Evolutionary conservation across 495 filamentous ascomycete species (phyloP).

Genomic region (Penicillium arizonense): DNA sequence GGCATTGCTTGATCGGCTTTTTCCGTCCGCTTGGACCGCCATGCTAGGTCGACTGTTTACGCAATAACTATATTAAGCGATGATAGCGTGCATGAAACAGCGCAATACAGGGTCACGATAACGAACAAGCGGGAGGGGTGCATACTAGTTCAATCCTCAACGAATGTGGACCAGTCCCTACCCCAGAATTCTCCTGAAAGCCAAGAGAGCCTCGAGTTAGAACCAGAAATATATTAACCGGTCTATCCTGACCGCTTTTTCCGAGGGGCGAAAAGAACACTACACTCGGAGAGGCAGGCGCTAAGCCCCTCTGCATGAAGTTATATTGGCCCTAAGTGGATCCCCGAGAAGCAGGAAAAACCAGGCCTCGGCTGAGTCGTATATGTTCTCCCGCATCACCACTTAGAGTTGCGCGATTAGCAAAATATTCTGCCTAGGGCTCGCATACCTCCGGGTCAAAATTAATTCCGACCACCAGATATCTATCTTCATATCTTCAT

Average conservation of each 20-base stretch:
- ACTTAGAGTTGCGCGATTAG: conserved; percentile 14
- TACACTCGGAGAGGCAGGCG: conserved; percentile 2
- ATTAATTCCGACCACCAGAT: background rate
- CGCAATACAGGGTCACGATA: background rate
- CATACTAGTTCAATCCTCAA: background rate
- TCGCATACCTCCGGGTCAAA: background rate
- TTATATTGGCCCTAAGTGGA: conserved; percentile 8
- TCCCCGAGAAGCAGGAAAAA: background rate
- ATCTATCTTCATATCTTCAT: too few relatives aligned
- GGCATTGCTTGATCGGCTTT: background rate
- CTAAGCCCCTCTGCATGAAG: background rate
- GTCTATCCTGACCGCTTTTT: conserved; percentile 2
- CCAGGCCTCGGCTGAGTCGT: conserved; percentile 15
- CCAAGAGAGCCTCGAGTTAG: background rate
- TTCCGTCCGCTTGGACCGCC: background rate
- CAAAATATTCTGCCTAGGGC: conserved; percentile 3
- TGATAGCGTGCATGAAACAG: background rate
- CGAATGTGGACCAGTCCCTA: conserved; percentile 2
- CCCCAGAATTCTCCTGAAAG: conserved; percentile 4
- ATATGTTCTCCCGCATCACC: conserved; percentile 9
- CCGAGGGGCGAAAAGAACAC: background rate
- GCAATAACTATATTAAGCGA: background rate
- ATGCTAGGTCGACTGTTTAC: background rate
- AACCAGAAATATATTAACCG: background rate
- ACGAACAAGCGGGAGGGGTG: background rate